Evolutionary conservation across 345 rosid species (phyloP), one percentile per base, ranked within the genome.

Genomic region (Hypericum perforatum): DNA sequence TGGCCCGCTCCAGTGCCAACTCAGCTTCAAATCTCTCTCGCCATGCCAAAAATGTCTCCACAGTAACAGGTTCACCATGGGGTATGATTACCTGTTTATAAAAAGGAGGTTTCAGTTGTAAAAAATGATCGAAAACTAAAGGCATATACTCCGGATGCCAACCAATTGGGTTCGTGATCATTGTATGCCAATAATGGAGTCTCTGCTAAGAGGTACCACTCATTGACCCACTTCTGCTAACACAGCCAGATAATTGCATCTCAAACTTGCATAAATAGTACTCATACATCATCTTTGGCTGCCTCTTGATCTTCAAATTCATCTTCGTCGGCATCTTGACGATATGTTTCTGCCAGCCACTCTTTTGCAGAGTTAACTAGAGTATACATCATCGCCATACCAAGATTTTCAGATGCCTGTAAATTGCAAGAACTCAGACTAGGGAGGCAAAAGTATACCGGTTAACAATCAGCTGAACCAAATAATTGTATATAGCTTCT

Each of bases 311-410:
- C 79, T 62, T 60, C 76, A 39, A 55, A 62, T 39, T 59, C 22
- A 42, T 74, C 88, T 57, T 50, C 59, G 54, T 37, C 71, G 58
- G 73, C 68, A 16, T 76, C 82, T 74, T 76, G 78, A 59, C 91
- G 68, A 71, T 78, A 92, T 63, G 62, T 64, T 72, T 92, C 98
- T 58, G 85, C 73, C 46, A 92, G 62, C 95, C 98, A 92, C 52
- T 89, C 98, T 67, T 88, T 77, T 58, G 97, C 94, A 56, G 91
- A 88, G 62, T 89, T 59, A 54, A 86, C 84, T 65, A 89, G 66
- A 47, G 98, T 85, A 77, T 92, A 92, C 41, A 88, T 59, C 97
- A 94, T 92, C 39, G 97, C 86, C 98, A 88, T 92, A 51, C 98
- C 97, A 65, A 92, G 94, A 63, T 85, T 92, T 70, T 92, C 95